phyloP scores from a whole-genome alignment of 805 yeast genomes.

The Naumovozyma castellii region DNA sequence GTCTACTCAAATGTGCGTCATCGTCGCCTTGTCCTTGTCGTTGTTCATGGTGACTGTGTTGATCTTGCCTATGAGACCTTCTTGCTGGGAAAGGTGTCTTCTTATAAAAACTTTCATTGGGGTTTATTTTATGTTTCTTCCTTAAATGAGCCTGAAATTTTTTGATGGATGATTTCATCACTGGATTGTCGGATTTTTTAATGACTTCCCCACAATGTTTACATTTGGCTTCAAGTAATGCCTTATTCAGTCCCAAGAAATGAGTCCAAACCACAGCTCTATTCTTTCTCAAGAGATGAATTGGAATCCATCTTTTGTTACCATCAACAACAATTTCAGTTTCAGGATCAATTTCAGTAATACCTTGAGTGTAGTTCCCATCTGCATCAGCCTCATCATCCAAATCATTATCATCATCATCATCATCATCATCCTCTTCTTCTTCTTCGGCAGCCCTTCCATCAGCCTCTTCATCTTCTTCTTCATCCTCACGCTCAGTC shows the following conservation, averaged over 20 bases:
- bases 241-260: constrained; percentile 4
- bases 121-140: constrained; percentile 7
- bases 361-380: not conserved
- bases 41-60: too few species aligned
- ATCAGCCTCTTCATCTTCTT: constrained; percentile 7
- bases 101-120: constrained; percentile 4
- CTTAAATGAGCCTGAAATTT: constrained; percentile 7
- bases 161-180: constrained; percentile 1
- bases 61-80: not conserved
- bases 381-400: not conserved
- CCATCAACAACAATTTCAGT: constrained; percentile 6
- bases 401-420: not conserved
- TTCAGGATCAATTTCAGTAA: not conserved
- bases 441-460: not conserved
- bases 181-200: not conserved
- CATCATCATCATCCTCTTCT: not conserved
- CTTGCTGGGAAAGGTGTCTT: not conserved
- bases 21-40: too few species aligned
- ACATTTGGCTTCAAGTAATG: constrained; percentile 7
- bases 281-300: constrained; percentile 6
- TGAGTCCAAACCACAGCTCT: constrained; percentile 10
- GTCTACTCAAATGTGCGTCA: not conserved
- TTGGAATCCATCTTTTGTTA: constrained; percentile 9
- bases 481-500: constrained; percentile 6
- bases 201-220: constrained; percentile 11